Conservation (phyloP, 495 filamentous ascomycete genomes). For the Opeltia flavorubescens region DNA sequence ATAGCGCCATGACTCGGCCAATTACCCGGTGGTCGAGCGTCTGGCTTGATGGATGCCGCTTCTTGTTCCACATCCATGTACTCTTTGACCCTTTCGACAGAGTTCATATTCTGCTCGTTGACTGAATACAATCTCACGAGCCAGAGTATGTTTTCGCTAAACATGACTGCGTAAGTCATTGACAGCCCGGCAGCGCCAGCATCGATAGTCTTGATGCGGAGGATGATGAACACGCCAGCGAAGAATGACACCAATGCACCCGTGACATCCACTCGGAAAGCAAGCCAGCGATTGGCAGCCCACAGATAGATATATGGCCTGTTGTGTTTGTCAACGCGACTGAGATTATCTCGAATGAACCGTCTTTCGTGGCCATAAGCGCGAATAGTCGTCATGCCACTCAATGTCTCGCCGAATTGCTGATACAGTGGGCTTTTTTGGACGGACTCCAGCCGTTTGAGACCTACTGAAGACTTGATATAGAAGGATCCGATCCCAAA, state of each 20-base stretch:
- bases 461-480: conserved; percentile 75
- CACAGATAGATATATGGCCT: conserved; percentile 93
- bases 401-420: conserved; percentile 93
- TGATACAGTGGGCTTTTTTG: conserved; percentile 93
- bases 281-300: conserved; percentile 95
- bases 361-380: conserved; percentile 90
- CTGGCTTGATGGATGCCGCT: conserved; percentile 59
- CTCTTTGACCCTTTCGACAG: conserved; percentile 94
- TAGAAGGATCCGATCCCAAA: conserved; percentile 77
- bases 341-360: conserved; percentile 87
- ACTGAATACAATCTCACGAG: conserved; percentile 87
- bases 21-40: conserved; percentile 57
- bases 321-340: conserved; percentile 76
- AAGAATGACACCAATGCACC: conserved; percentile 92
- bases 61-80: conserved; percentile 96
- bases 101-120: conserved; percentile 99
- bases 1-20: conserved; percentile 85
- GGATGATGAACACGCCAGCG: conserved; percentile 79
- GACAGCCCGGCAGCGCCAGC: conserved; percentile 91
- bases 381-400: conserved; percentile 92
- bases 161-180: conserved; percentile 94
- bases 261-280: conserved; percentile 78
- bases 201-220: conserved; percentile 73
- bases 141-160: conserved; percentile 96
- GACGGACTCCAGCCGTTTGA: conserved; percentile 90